phyloP scores from a whole-genome alignment of 805 yeast species.

The Ogataea populi-albae region DNA sequence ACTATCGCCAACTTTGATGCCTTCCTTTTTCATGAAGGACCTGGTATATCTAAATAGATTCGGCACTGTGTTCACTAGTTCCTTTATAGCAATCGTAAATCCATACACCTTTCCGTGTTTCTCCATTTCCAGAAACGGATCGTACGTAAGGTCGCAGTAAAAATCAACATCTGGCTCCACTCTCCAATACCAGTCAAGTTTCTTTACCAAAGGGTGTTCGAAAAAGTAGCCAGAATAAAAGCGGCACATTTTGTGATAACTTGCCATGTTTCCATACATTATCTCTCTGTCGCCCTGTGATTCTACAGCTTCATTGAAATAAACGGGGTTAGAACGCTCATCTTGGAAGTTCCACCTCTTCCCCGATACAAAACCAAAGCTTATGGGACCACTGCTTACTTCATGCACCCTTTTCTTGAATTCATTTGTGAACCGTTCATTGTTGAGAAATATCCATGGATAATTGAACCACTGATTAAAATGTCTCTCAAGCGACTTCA shows the following conservation, averaged over 20 bases:
- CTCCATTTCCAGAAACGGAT: slow-evolving; percentile 84
- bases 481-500: slow-evolving; percentile 75
- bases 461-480: slow-evolving; percentile 93
- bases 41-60: slow-evolving; percentile 71
- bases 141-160: slow-evolving; percentile 88
- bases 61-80: slow-evolving; percentile 79
- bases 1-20: slow-evolving; percentile 52
- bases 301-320: slow-evolving; percentile 55
- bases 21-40: slow-evolving; percentile 50
- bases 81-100: slow-evolving; percentile 75
- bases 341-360: slow-evolving; percentile 71
- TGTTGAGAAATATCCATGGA: slow-evolving; percentile 88
- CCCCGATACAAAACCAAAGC: slow-evolving; percentile 65
- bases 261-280: slow-evolving; percentile 76
- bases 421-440: slow-evolving; percentile 65
- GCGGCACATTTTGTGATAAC: slow-evolving; percentile 96
- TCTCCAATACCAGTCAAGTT: slow-evolving; percentile 92
- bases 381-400: slow-evolving; percentile 58
- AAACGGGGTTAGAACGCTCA: slow-evolving; percentile 34
- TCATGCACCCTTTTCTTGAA: slow-evolving; percentile 54
- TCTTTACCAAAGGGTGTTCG: slow-evolving; percentile 68
- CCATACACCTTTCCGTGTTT: slow-evolving; percentile 71
- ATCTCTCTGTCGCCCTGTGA: slow-evolving; percentile 81
- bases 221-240: slow-evolving; percentile 82
- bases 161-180: slow-evolving; percentile 92